phyloP scores from a whole-genome alignment of 371 early-diverging fungal species.

The Dichotomocladium elegans region DNA sequence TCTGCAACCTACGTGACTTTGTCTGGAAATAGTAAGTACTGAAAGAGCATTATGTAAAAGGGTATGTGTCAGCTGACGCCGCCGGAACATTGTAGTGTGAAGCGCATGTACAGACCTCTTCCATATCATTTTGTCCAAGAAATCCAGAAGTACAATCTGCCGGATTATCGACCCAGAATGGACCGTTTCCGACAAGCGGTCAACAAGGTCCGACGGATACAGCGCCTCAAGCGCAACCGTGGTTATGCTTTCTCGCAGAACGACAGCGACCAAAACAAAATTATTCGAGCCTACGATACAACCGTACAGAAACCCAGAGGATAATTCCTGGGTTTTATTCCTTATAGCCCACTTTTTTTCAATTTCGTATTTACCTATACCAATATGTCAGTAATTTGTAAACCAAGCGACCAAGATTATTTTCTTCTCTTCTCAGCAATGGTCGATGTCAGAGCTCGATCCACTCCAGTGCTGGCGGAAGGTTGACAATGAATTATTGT shows the following conservation, averaged over 20 bases:
- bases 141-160: conserved; percentile 95
- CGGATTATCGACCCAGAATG: conserved; percentile 94
- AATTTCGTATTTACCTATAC: too few relatives aligned
- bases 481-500: not conserved
- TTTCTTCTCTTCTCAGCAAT: not conserved
- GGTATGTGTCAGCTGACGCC: too few relatives aligned
- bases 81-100: too few relatives aligned
- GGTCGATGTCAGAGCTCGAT: not conserved
- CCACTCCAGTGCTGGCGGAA: not conserved
- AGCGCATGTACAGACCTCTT: conserved; percentile 77
- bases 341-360: too few relatives aligned
- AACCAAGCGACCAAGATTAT: too few relatives aligned
- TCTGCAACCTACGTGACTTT: conserved; percentile 84
- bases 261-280: conserved; percentile 89
- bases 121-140: conserved; percentile 96
- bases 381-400: not conserved
- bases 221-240: conserved; percentile 84
- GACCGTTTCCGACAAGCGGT: conserved; percentile 96
- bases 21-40: conserved; percentile 86
- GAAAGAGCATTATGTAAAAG: not conserved
- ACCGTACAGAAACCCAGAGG: conserved; percentile 92
- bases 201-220: conserved; percentile 91
- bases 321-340: too few relatives aligned
- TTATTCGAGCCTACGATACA: conserved; percentile 96
- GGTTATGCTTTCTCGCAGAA: conserved; percentile 98